A percentile compares a stretch with the other conserved stretches of the same genome.
Evolutionary conservation across 768 basidiomycete species (phyloP).

Genomic region (Hericium rajendrae): DNA sequence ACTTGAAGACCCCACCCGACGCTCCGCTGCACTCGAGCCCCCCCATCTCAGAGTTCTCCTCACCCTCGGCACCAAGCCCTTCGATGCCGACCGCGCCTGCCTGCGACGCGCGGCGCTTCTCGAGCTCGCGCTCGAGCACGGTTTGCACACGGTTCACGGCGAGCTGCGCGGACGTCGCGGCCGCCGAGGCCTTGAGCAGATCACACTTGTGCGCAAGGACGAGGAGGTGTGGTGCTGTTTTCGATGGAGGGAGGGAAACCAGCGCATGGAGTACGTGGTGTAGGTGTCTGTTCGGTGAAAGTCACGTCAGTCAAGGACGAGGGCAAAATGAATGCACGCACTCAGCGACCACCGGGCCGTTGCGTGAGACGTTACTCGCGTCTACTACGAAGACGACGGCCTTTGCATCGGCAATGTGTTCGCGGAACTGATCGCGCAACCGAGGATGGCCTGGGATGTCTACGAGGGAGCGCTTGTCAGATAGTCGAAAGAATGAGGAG

Average conservation of each 20-base stretch:
- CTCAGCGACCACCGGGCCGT: slow-evolving; percentile 71
- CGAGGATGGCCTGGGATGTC: slow-evolving; percentile 86
- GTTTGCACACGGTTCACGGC: slow-evolving; percentile 64
- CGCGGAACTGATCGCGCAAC: slow-evolving; percentile 62
- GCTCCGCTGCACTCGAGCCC: slow-evolving; percentile 61
- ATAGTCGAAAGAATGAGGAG: slow-evolving; percentile 36
- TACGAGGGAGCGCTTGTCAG: slow-evolving; percentile 39
- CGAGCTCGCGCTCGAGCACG: slow-evolving; percentile 77
- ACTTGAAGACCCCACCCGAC: slow-evolving; percentile 51
- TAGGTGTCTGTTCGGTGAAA: slow-evolving; percentile 43
- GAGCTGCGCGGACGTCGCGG: slow-evolving; percentile 30
- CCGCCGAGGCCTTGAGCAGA: slow-evolving; percentile 42
- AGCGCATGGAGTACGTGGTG: slow-evolving; percentile 63
- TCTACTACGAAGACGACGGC: slow-evolving; percentile 74
- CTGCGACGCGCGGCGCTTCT: slow-evolving; percentile 61
- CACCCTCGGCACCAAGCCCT: slow-evolving; percentile 60
- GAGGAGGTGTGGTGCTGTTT: slow-evolving; percentile 45
- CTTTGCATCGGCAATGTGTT: slow-evolving; percentile 52
- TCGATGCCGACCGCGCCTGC: slow-evolving; percentile 61
- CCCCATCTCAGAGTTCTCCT: slow-evolving; percentile 45
- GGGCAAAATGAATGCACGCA: slow-evolving; percentile 28
- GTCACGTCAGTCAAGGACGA: neutral
- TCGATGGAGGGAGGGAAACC: slow-evolving; percentile 65
- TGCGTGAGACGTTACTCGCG: slow-evolving; percentile 67
- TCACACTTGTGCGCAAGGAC: slow-evolving; percentile 76